Evolutionary conservation across 192 early-diverging fungal genomes (phyloP), one percentile per base, ranked within the genome.

Genomic region (Radiomyces spectabilis): DNA sequence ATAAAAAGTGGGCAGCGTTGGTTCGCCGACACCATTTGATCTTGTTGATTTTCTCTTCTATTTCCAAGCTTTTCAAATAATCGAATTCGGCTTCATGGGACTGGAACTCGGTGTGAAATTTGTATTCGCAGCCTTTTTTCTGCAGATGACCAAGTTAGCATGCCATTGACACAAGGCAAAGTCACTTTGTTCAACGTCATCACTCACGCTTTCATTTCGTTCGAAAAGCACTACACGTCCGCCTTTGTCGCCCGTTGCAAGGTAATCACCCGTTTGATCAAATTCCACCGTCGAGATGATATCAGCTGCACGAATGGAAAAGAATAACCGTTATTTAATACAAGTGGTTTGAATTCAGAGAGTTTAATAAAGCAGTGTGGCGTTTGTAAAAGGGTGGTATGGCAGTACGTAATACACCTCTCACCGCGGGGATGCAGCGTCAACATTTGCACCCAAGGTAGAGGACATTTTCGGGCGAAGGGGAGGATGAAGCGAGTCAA

Each of bases 281-380:
- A 98, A 98, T 72, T 98, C 95, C 8, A 98, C 95, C 8, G 94
- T 89, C 50, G 94, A 95, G 52, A 98, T 98, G 47, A 98, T 98
- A 74, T 98, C 95, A 55, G 95, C 95, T 98, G 60, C 30, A 22
- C 7, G 16, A 13, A 42, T 42, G 41, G 19, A 21, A 42, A 8
- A 35, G 13, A 35, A 35, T 35, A 35, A 8, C 13, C 5, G 33
- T 35, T 13, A 35, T 8, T 8, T 35, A 35, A 35, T 35, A 35
- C 13, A 8, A 8, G 5, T 35, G 33, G 5, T 35, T 35, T 35
- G 6, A 35, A 10, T 37, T 37, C 35, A 43, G 16, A 21, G 41
- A 7, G 13, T 43, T 43, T 43, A 9, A 9, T 5, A 43, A 43
- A n/a, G n/a, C 37, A n/a, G n/a, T n/a, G n/a, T n/a, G n/a, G n/a